phyloP scores from a whole-genome alignment of 2,329 filamentous ascomycete genomes.

The Hypoxylon sp. region DNA sequence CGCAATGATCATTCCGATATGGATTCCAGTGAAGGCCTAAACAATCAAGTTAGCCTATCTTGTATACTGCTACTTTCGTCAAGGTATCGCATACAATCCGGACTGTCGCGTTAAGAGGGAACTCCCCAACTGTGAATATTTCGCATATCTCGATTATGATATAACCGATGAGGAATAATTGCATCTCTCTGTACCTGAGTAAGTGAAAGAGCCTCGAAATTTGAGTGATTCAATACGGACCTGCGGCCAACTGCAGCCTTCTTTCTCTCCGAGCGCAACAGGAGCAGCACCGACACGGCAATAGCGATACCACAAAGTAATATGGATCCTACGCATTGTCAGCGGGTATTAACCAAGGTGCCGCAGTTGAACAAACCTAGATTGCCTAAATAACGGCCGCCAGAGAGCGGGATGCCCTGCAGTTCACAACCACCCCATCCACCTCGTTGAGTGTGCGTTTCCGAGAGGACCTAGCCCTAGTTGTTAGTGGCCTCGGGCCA shows the following conservation, averaged over 20 bases:
- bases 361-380: constrained; percentile 71
- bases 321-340: constrained; percentile 79
- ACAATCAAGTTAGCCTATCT: constrained; percentile 36
- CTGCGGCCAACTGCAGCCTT: constrained; percentile 93
- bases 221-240: constrained; percentile 63
- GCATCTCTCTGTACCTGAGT: constrained; percentile 82
- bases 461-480: constrained; percentile 72
- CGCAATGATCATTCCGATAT: constrained; percentile 90
- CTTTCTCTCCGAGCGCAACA: constrained; percentile 89
- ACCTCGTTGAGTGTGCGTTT: constrained; percentile 71
- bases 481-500: constrained; percentile 37
- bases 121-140: constrained; percentile 94
- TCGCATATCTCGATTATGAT: constrained; percentile 93
- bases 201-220: constrained; percentile 45
- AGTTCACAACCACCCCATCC: constrained; percentile 80
- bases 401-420: constrained; percentile 79
- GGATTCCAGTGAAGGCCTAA: constrained; percentile 88
- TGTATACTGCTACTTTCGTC: not conserved
- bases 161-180: constrained; percentile 89
- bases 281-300: constrained; percentile 72
- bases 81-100: constrained; percentile 74
- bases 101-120: constrained; percentile 79
- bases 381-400: constrained; percentile 80
- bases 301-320: constrained; percentile 85
- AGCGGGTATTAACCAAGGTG: constrained; percentile 33